phyloP scores from a whole-genome alignment of 108 stramenopile genomes.

The Craspedostauros australis region DNA sequence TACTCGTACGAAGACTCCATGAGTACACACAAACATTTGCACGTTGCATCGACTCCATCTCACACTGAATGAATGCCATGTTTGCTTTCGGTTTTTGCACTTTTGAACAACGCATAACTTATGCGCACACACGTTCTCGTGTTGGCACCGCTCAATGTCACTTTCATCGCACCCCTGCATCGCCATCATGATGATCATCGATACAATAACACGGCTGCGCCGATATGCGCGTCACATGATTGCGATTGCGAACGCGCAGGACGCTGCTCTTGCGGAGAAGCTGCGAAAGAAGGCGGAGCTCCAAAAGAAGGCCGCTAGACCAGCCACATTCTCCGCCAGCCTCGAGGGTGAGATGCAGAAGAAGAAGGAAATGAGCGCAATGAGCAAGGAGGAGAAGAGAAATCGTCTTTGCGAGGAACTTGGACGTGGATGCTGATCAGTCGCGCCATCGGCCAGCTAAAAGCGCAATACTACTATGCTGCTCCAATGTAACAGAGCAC shows the following conservation, averaged over 20 bases:
- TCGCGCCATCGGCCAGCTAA: too few species aligned
- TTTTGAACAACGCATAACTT: neutral
- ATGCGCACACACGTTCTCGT: too few species aligned
- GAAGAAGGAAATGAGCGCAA: constrained; percentile 49
- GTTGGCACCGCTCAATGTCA: too few species aligned
- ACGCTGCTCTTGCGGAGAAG: constrained; percentile 54
- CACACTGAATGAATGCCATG: neutral
- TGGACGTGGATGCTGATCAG: constrained; percentile 77
- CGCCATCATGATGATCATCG: too few species aligned
- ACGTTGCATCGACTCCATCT: neutral
- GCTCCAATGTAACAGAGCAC: too few species aligned
- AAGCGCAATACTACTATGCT: too few species aligned
- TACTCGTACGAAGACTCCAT: too few species aligned
- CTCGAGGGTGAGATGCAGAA: constrained; percentile 58
- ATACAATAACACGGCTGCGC: too few species aligned
- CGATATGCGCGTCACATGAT: too few species aligned
- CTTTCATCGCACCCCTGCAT: too few species aligned
- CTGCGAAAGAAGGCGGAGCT: constrained; percentile 66
- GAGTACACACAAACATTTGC: too few species aligned
- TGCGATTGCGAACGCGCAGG: constrained; percentile 10
- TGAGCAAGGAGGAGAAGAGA: constrained; percentile 61
- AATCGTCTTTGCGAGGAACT: constrained; percentile 78
- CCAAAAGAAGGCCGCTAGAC: constrained; percentile 54
- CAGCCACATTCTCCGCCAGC: constrained; percentile 46
- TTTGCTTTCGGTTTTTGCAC: constrained; percentile 2